Base-by-base conservation (phyloP, 352 stramenopile species). In the Phytophthora agathidicida region DNA sequence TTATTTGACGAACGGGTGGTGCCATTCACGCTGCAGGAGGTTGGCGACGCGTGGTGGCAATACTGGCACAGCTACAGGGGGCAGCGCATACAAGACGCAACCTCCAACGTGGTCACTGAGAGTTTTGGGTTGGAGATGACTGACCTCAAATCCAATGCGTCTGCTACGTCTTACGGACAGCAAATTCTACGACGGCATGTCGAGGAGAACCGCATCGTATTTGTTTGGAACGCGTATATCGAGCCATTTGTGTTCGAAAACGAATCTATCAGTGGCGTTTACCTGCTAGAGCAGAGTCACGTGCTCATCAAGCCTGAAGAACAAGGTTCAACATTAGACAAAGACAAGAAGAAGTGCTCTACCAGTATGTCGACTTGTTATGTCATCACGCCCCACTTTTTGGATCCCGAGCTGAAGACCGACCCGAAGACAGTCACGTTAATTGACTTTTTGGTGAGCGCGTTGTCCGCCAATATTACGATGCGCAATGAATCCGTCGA, bases 181-280 rank as follows among this genome's bases (percentile, higher is more conserved):
- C 72, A 87, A 37, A 70, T 89, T 51, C 45, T 85, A 23, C 69
- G 71, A 3, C 75, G 80, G n/a, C 75, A 81, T 49, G 67, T 83
- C 7, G 77, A 87, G 24, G 41, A 75, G 20, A 72, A 79, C 49
- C 79, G 76, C 46, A 61, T 86, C 16, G 68, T 89, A 46, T 76
- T 86, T 37, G 75, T 86, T 20, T 89, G 77, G 77, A 73, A 65
- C 23, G 64, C 73, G 10, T 73, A 71, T 56, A 75, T 85, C 42
- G 63, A 88, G 31, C 77, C 80, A 5, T 56, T 82, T 32, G 68
- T 77, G 53, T 86, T 88, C 63, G 55, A 66, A 13, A 58, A 72
- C 24, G 56, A 83, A 36, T 67, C 58, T 0, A 51, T 85, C 7
- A 53, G 65, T 7, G 74, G 72, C 3, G 52, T 79, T 17, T 71